Evolutionary conservation across 345 rosid species (phyloP).

Genomic region (Eutrema japonicum): DNA sequence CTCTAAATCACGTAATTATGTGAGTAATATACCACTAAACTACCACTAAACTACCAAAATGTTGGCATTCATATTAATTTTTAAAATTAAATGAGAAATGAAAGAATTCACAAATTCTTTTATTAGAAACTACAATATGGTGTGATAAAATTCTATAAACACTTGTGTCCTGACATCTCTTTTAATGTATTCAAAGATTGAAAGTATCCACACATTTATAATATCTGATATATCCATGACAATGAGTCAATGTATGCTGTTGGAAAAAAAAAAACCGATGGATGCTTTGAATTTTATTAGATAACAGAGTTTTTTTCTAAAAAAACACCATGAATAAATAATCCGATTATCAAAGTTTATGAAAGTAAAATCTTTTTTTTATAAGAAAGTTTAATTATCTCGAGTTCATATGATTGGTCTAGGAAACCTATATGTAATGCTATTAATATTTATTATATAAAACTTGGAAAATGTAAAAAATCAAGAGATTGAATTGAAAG

Average conservation of each 20-base stretch:
- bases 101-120: too few species aligned
- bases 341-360: background rate
- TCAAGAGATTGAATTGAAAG: conserved; percentile 23
- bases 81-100: background rate
- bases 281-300: background rate
- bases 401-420: conserved; percentile 38
- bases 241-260: background rate
- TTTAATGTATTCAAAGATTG: background rate
- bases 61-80: background rate
- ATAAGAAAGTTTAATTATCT: conserved; percentile 11
- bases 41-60: conserved; percentile 1
- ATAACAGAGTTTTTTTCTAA: background rate
- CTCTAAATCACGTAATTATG: conserved; percentile 21
- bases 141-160: background rate
- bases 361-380: background rate
- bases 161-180: background rate
- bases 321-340: background rate
- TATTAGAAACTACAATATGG: too few species aligned
- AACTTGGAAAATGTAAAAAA: conserved; percentile 4
- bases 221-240: background rate
- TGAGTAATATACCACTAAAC: background rate
- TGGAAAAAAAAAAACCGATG: background rate
- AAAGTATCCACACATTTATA: background rate
- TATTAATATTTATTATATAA: background rate
- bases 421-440: conserved; percentile 10